A percentile compares a stretch with the other conserved stretches of the same genome.
Conservation (phyloP, 179 eudicot species). For the Drosera spatulata region DNA sequence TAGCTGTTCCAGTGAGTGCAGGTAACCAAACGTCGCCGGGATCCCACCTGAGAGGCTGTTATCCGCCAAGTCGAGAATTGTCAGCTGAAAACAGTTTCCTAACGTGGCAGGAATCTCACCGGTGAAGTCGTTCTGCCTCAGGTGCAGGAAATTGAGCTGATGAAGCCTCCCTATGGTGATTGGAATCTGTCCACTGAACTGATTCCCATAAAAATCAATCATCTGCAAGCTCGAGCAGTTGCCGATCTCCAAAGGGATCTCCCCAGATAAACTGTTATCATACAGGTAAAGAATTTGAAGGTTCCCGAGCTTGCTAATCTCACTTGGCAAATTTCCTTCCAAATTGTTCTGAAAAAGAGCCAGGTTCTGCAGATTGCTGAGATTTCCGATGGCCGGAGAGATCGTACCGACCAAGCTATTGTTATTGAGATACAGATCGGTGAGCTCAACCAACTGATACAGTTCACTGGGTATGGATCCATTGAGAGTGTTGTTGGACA, state of each 20-base stretch:
- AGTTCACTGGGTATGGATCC: constrained; percentile 66
- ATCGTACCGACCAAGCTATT: constrained; percentile 64
- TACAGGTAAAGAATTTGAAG: constrained; percentile 59
- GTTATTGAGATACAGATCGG: constrained; percentile 70
- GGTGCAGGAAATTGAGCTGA: constrained; percentile 55
- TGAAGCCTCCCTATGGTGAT: constrained; percentile 47
- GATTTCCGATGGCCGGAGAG: constrained; percentile 48
- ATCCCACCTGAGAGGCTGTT: constrained; percentile 62
- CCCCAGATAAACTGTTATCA: constrained; percentile 73
- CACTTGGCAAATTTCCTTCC: constrained; percentile 56
- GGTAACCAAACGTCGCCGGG: constrained; percentile 51
- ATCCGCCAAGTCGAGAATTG: constrained; percentile 76
- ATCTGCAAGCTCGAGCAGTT: constrained; percentile 84
- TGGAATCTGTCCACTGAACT: constrained; percentile 56
- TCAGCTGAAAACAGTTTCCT: constrained; percentile 60
- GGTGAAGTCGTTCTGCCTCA: constrained; percentile 65
- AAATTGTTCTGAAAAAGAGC: constrained; percentile 58
- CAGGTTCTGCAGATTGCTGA: constrained; percentile 57
- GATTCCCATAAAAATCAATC: constrained; percentile 88
- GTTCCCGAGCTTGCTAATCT: constrained; percentile 54
- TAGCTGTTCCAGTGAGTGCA: constrained; percentile 48
- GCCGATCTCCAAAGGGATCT: constrained; percentile 71
- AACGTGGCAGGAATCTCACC: constrained; percentile 69
- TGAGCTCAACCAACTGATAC: constrained; percentile 40
- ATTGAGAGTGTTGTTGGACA: constrained; percentile 76